Evolutionary conservation across 2,329 filamentous ascomycete genomes (phyloP).

Genomic region (Helminthosporium solani): DNA sequence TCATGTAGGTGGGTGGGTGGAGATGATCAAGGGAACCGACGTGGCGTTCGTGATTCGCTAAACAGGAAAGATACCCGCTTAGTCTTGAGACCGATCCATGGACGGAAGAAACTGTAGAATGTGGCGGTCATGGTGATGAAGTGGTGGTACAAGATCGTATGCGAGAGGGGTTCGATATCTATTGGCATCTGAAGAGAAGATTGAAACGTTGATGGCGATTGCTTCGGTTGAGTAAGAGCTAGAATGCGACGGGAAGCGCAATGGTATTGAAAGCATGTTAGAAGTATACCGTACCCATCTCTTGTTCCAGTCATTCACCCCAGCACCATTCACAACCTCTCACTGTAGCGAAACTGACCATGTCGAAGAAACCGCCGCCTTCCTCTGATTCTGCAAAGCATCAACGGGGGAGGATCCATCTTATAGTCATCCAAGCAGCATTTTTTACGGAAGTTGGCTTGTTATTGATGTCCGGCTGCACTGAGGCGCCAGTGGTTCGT

Average conservation of each 20-base stretch:
- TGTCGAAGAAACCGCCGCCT: background rate
- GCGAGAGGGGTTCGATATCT: slow-evolving; percentile 44
- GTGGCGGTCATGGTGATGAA: slow-evolving; percentile 57
- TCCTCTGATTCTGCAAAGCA: background rate
- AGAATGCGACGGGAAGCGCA: slow-evolving; percentile 47
- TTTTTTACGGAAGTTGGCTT: background rate
- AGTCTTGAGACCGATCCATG: slow-evolving; percentile 60
- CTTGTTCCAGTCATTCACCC: background rate
- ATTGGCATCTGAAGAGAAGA: too few species aligned
- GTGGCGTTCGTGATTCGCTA: slow-evolving; percentile 26
- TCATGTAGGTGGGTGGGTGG: slow-evolving; percentile 26
- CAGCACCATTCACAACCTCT: background rate
- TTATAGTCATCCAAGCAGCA: background rate
- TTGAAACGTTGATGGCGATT: slow-evolving; percentile 10
- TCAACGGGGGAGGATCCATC: background rate
- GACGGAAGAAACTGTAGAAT: slow-evolving; percentile 58
- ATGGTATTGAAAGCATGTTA: slow-evolving; percentile 13
- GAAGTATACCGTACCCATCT: background rate
- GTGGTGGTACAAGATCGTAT: slow-evolving; percentile 52
- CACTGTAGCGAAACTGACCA: background rate
- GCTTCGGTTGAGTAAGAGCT: slow-evolving; percentile 48
- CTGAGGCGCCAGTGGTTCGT: background rate
- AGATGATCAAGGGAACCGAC: slow-evolving; percentile 9
- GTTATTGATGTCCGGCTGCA: too few species aligned
- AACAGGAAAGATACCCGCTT: slow-evolving; percentile 57